Percentiles rank a stretch among this genome's conserved stretches.
phyloP scores from a whole-genome alignment of 2,329 filamentous ascomycete species.

The Colletotrichum chrysophilum region DNA sequence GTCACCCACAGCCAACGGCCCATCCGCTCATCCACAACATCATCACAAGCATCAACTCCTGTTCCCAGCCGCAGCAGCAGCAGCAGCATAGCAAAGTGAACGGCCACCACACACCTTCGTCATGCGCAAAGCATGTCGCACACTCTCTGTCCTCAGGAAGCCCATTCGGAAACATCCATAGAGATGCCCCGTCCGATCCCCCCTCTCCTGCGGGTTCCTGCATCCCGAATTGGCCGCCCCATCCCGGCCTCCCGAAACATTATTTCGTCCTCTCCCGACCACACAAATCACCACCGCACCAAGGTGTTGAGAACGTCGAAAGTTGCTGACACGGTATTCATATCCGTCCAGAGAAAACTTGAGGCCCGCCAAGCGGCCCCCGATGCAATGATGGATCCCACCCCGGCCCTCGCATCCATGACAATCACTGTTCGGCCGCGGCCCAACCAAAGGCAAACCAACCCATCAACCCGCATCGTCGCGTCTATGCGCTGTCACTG shows the following conservation, averaged over 20 bases:
- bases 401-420: not conserved
- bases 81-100: not conserved
- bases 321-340: not conserved
- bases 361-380: not conserved
- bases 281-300: not conserved
- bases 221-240: not conserved
- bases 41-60: not conserved
- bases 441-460: not conserved
- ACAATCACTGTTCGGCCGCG: not conserved
- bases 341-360: not conserved
- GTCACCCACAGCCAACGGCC: not conserved
- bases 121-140: not conserved
- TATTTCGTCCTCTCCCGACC: not conserved
- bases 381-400: not conserved
- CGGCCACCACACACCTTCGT: not conserved
- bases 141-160: not conserved
- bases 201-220: constrained; percentile 8
- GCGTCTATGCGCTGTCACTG: constrained; percentile 16
- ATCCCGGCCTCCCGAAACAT: constrained; percentile 7
- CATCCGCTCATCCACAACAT: not conserved
- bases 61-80: not conserved
- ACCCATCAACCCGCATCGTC: not conserved
- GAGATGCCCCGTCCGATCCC: not conserved
- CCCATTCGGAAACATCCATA: not conserved
- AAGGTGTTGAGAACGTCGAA: not conserved